Base-by-base conservation (phyloP, 768 basidiomycete genomes). In the Amanita muscaria region DNA sequence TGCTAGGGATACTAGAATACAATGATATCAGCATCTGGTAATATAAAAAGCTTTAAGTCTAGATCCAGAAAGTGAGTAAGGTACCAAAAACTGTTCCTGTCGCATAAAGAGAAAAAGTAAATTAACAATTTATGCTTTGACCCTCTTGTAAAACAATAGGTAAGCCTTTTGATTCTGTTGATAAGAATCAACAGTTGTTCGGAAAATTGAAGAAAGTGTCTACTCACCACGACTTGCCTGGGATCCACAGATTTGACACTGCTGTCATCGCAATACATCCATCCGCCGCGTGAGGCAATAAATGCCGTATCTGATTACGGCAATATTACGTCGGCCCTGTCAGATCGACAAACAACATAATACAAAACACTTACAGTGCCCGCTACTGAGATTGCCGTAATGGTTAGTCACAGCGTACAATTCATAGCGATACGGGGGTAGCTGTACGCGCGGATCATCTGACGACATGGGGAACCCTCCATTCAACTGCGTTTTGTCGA, bases 331-430 rank as follows among this genome's bases (percentile, higher is more conserved):
- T n/a, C n/a, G 32, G 6, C 18, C 31, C 4, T 37, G 36, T n/a
- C 23, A 36, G 19, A 18, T 41, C 6, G 8, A 21, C 21, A 31
- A 19, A 23, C 25, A 40, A 39, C 14, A 21, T 8, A 34, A 41
- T 44, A 6, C 32, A 42, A 31, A 22, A 14, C 15, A 72, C 91
- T 64, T 54, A 96, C 96, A 99, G 63, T 99, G 96, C 0, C 96
- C 96, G 57, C 88, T 89, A 56, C 83, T 90, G 44, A 99, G 65
- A 58, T 81, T 94, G 8, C 96, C 96, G 61, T 81, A 89, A 64
- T 99, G 96, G 61, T 98, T 97, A 47, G 89, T 94, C 32, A 98
- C 92, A 8, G 74, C 93, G 57, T 96, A 98, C 51, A 98, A 65
- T 56, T 99, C 94, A 59, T 98, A 99, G 52, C 69, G 76, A 60